Percentiles rank a stretch among this genome's conserved stretches.
phyloP scores from a whole-genome alignment of 352 stramenopile species.

The Globisporangium solare region DNA sequence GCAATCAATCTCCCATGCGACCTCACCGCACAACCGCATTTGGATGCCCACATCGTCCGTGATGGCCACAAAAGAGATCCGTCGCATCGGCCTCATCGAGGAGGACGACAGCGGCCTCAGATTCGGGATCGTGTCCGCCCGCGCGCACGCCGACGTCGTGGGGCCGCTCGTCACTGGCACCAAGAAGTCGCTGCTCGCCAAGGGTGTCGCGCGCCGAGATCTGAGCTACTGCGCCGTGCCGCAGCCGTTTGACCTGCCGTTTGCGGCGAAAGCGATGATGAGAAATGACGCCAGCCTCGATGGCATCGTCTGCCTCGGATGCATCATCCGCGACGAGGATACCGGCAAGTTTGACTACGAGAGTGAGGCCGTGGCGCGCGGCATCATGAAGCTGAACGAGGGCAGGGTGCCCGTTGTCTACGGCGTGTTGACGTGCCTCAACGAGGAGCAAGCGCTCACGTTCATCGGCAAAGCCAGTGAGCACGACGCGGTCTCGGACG shows the following conservation, averaged over 20 bases:
- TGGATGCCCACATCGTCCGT: no score
- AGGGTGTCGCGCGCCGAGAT: constrained; percentile 39
- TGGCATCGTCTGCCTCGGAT: constrained; percentile 94
- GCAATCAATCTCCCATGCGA: no score
- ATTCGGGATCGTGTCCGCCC: constrained; percentile 50
- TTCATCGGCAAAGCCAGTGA: constrained; percentile 14
- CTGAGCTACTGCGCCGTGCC: constrained; percentile 71
- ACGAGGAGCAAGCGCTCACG: constrained; percentile 86
- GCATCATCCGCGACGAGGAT: constrained; percentile 91
- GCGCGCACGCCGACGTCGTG: constrained; percentile 47
- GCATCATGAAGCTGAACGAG: constrained; percentile 95
- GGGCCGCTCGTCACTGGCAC: constrained; percentile 38
- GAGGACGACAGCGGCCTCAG: constrained; percentile 22
- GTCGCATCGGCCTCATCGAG: constrained; percentile 1
- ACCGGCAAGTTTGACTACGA: constrained; percentile 97
- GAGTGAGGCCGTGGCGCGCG: constrained; percentile 88
- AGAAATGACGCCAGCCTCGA: constrained; percentile 77
- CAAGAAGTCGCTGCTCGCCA: constrained; percentile 44
- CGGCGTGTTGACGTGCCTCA: constrained; percentile 91
- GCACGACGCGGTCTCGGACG: constrained; percentile 11
- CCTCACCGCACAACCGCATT: no score
- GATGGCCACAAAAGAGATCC: constrained; percentile 14
- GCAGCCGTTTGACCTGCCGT: constrained; percentile 94
- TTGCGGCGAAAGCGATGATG: constrained; percentile 81
- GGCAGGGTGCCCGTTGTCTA: constrained; percentile 78